Conservation (phyloP, 2,329 filamentous ascomycete species). For the Pseudomassariella vexata region DNA sequence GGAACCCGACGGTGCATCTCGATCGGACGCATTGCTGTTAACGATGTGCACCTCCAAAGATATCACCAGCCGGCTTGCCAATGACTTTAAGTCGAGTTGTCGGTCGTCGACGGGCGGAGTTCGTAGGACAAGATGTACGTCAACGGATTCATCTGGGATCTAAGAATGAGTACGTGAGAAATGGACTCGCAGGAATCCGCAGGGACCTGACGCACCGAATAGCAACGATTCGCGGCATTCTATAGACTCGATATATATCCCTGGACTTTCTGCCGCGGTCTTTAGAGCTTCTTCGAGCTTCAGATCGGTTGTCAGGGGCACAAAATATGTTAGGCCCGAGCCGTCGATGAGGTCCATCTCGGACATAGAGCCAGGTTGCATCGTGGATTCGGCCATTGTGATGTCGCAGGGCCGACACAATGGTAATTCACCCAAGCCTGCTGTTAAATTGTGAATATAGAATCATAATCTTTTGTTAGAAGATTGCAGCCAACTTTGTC, state of each 20-base stretch:
- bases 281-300: conserved; percentile 47
- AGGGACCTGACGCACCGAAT: conserved; percentile 56
- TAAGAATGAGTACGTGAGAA: conserved; percentile 43
- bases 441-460: too few relatives aligned
- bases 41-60: conserved; percentile 61
- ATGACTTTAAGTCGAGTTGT: conserved; percentile 48
- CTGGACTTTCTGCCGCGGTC: conserved; percentile 33
- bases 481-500: too few relatives aligned
- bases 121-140: conserved; percentile 63
- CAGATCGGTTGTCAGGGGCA: conserved; percentile 52
- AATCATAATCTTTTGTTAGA: too few relatives aligned
- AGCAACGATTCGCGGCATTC: conserved; percentile 60
- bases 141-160: conserved; percentile 65
- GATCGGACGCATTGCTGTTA: conserved; percentile 47
- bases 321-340: conserved; percentile 54
- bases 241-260: conserved; percentile 54
- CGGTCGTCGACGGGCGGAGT: conserved; percentile 56
- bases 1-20: conserved; percentile 38
- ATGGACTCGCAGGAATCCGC: conserved; percentile 20
- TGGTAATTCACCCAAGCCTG: too few relatives aligned
- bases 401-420: background rate
- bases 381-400: background rate
- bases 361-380: conserved; percentile 18
- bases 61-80: conserved; percentile 58
- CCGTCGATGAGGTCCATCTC: conserved; percentile 47